These are phyloP conservation scores for Rhododendron kiyosumense DNA, from an alignment of 148 eudicot genomes.

Conservation along the genomic window DNA sequence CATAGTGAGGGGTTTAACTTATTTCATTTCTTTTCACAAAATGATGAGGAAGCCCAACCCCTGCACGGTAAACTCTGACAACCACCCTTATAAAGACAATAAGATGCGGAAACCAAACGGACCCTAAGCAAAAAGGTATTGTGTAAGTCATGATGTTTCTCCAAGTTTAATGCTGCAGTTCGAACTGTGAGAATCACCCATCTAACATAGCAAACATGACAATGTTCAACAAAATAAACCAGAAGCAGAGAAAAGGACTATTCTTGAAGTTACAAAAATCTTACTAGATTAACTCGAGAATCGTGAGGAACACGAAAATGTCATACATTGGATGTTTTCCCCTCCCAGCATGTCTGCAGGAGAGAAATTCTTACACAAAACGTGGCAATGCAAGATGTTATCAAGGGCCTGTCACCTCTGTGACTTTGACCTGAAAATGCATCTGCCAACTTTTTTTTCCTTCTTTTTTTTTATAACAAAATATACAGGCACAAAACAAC, in stretches of 20 bases:
- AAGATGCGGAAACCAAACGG: background rate
- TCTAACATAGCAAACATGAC: background rate
- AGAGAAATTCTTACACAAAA: conserved; percentile 47
- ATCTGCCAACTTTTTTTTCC: conserved; percentile 11
- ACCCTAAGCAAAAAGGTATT: background rate
- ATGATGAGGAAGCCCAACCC: too few relatives aligned
- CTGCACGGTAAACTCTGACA: background rate
- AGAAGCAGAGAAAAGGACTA: background rate
- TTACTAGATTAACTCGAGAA: conserved; percentile 6
- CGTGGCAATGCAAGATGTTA: conserved; percentile 40
- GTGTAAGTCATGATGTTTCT: background rate
- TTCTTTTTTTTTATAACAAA: conserved; percentile 26
- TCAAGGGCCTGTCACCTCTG: conserved; percentile 86
- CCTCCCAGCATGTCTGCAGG: conserved; percentile 42
- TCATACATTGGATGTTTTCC: conserved; percentile 36
- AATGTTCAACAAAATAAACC: background rate
- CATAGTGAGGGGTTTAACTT: too few relatives aligned
- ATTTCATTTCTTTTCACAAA: too few relatives aligned
- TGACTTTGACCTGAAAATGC: conserved; percentile 85
- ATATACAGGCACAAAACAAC: conserved; percentile 79
- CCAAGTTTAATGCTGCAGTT: background rate
- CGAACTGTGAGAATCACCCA: background rate
- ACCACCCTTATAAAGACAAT: background rate
- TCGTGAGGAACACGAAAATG: conserved; percentile 20
- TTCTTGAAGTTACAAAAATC: background rate